A percentile compares a stretch with the other conserved stretches of the same genome.
phyloP scores from a whole-genome alignment of 108 stramenopile species.

The Mayamaea pseudoterrestris region DNA sequence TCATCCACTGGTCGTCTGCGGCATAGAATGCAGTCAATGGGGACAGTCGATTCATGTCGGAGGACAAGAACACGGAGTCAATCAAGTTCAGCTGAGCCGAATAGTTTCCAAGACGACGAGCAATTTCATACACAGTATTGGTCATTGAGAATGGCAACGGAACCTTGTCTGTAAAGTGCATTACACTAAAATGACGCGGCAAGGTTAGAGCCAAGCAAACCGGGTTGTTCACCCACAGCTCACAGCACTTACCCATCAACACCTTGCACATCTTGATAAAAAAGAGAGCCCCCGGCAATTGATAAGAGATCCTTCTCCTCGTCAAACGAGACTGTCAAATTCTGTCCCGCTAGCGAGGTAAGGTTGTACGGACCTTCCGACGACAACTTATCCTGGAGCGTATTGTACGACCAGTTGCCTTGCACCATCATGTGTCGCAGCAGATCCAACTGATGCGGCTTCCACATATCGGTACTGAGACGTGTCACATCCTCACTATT shows the following conservation, averaged over 20 bases:
- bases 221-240: too few relatives aligned
- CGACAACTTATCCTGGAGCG: background rate
- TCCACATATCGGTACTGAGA: slow-evolving; percentile 7
- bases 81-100: slow-evolving; percentile 1
- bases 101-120: background rate
- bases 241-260: slow-evolving; percentile 9
- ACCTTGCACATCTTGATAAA: slow-evolving; percentile 4
- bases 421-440: slow-evolving; percentile 2
- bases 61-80: slow-evolving; percentile 1
- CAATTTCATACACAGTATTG: slow-evolving; percentile 3
- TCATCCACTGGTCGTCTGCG: slow-evolving; percentile 5
- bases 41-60: slow-evolving; percentile 1
- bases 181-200: background rate
- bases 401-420: background rate
- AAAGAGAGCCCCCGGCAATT: background rate
- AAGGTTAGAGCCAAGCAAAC: too few relatives aligned
- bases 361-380: slow-evolving; percentile 3
- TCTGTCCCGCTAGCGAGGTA: slow-evolving; percentile 5
- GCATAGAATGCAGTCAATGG: slow-evolving; percentile 7
- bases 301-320: background rate
- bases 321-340: slow-evolving; percentile 7
- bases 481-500: slow-evolving; percentile 6
- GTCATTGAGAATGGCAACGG: slow-evolving; percentile 5
- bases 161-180: slow-evolving; percentile 6
- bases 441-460: slow-evolving; percentile 8